These are phyloP conservation scores for Scedosporium minutisporum DNA, from an alignment of 2,329 filamentous ascomycete genomes.

Conservation along the genomic window DNA sequence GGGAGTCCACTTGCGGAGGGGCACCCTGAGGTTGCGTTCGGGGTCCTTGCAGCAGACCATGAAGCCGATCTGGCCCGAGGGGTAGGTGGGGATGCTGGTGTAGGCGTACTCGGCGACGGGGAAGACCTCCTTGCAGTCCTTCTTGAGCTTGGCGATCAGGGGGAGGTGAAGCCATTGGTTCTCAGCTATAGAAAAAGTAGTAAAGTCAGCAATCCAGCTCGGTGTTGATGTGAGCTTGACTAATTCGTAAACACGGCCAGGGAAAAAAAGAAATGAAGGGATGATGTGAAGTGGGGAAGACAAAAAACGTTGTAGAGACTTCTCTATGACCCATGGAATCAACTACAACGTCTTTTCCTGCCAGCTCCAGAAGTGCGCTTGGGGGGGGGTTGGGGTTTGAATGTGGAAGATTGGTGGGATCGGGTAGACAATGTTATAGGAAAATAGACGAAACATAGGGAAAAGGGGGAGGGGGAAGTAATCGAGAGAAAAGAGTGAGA, in stretches of 20 bases:
- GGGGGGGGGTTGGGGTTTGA: no score
- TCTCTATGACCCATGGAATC: neutral
- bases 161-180: slow-evolving; percentile 98
- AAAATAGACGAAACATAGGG: neutral
- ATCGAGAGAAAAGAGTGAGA: neutral
- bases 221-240: neutral
- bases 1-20: slow-evolving; percentile 66
- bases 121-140: slow-evolving; percentile 95
- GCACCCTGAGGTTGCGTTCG: slow-evolving; percentile 72
- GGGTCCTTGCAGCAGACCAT: slow-evolving; percentile 99
- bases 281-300: no score
- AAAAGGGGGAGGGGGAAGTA: neutral
- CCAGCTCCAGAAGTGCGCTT: no score
- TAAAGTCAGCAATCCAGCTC: neutral
- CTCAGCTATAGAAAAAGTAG: slow-evolving; percentile 55
- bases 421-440: no score
- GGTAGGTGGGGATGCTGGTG: slow-evolving; percentile 98
- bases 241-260: neutral
- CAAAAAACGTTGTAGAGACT: slow-evolving; percentile 3
- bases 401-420: no score
- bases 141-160: slow-evolving; percentile 90
- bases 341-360: no score
- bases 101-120: slow-evolving; percentile 96
- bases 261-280: neutral
- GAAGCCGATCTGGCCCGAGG: slow-evolving; percentile 98